Conservation (phyloP, 768 basidiomycete species). For the Mycena epipterygia region DNA sequence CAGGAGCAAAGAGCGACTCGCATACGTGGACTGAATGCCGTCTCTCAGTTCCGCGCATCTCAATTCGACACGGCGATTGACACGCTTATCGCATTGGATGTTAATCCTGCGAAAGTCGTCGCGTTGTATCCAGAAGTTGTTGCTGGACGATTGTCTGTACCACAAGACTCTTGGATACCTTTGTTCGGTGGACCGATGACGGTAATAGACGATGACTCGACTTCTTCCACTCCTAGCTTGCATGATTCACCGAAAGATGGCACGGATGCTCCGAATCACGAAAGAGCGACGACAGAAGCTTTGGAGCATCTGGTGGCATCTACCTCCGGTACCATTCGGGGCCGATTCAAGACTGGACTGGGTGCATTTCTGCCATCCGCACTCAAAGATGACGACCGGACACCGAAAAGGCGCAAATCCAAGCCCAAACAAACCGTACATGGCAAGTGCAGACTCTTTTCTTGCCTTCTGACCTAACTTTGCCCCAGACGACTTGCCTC, state of each 20-base stretch:
- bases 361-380: conserved; percentile 62
- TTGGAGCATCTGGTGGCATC: conserved; percentile 51
- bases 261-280: conserved; percentile 41
- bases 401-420: conserved; percentile 57
- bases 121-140: conserved; percentile 89
- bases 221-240: conserved; percentile 41
- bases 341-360: conserved; percentile 64
- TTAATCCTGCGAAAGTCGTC: conserved; percentile 95
- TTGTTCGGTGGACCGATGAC: conserved; percentile 83
- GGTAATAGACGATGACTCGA: conserved; percentile 40
- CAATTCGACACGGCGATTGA: conserved; percentile 87
- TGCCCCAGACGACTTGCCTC: conserved; percentile 67
- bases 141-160: conserved; percentile 81
- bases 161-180: conserved; percentile 80
- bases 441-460: conserved; percentile 42
- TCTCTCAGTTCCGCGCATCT: conserved; percentile 78
- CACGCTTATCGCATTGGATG: conserved; percentile 87
- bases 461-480: conserved; percentile 1
- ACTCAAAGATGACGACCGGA: conserved; percentile 74
- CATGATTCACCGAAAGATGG: conserved; percentile 42
- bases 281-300: conserved; percentile 46
- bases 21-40: conserved; percentile 82
- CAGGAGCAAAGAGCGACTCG: conserved; percentile 69
- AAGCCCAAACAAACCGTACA: conserved; percentile 49
- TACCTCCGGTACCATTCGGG: conserved; percentile 59